Evolutionary conservation across 164 flowering plant species (phyloP), one percentile per base, ranked within the genome.

Genomic region (Cinnamomum micranthum): DNA sequence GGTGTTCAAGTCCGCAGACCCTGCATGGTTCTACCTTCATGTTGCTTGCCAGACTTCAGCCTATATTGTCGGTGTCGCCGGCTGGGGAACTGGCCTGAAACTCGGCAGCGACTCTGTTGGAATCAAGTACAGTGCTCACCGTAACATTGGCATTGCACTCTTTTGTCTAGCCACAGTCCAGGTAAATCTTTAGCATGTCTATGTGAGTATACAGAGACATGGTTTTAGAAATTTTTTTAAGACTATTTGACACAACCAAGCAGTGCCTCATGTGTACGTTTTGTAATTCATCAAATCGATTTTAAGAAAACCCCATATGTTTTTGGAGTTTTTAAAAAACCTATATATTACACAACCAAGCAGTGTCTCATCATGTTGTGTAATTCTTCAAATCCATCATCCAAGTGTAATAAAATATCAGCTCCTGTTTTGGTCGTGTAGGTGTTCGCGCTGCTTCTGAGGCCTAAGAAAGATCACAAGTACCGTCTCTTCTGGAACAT

Each of bases 401-500:
- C 35, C 35, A 4, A 41, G 47, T 41, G 47, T 23, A 24, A 23
- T 23, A 24, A 23, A 25, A 65, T 25, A 23, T n/a, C 27, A 23
- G 68, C 69, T 67, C 6, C 28, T 33, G n/a, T 67, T 31, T 19
- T 3, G 5, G n/a, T 31, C n/a, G 47, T 52, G 47, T 52, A 91
- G 95, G 84, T 90, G 68, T 90, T 92, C 80, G 97, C 95, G 6
- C 63, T 92, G 88, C 88, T 91, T 65, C 72, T 91, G 79, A 91
- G 97, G 85, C 97, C 97, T 0, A 87, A 90, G 81, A 83, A 83
- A 75, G 94, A 92, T 72, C 91, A 92, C 91, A 92, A 92, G 73
- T 85, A 76, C 83, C 82, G 97, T 76, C 24, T 86, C 15, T 91
- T 87, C 80, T 92, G 97, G 97, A 91, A 88, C 80, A 78, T 90